phyloP scores from a whole-genome alignment of 2,329 filamentous ascomycete species.

The Cadophora sp. region DNA sequence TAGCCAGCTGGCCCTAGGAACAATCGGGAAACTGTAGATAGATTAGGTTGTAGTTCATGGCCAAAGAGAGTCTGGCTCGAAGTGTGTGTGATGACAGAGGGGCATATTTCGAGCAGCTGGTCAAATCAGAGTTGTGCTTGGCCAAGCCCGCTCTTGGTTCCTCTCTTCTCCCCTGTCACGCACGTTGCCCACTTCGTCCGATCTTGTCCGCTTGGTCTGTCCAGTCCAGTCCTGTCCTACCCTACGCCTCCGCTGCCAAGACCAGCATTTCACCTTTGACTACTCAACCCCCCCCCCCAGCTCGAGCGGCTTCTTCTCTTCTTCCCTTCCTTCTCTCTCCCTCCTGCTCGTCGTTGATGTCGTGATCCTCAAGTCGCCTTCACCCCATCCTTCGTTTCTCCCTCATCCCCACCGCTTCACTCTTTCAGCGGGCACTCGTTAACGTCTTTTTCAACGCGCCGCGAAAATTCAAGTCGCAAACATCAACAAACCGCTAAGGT shows the following conservation, averaged over 20 bases:
- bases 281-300: conserved; percentile 21
- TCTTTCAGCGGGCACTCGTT: conserved; percentile 88
- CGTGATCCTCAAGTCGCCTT: conserved; percentile 57
- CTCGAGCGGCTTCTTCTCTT: conserved; percentile 39
- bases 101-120: neutral
- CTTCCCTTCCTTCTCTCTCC: conserved; percentile 41
- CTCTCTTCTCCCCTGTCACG: neutral
- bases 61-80: neutral
- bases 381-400: conserved; percentile 55
- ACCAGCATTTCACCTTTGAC: conserved; percentile 19
- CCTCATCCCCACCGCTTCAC: conserved; percentile 72
- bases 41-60: neutral
- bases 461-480: conserved; percentile 10
- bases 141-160: neutral
- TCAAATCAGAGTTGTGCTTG: neutral
- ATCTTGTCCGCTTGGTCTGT: conserved; percentile 3
- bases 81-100: neutral
- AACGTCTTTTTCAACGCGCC: conserved; percentile 35
- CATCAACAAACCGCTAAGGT: conserved; percentile 28
- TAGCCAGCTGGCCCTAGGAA: neutral
- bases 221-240: neutral
- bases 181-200: neutral
- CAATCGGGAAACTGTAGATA: neutral
- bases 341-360: conserved; percentile 52
- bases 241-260: conserved; percentile 18